Evolutionary conservation across 2,329 filamentous ascomycete genomes (phyloP).

Genomic region (Diaporthe citrichinensis): DNA sequence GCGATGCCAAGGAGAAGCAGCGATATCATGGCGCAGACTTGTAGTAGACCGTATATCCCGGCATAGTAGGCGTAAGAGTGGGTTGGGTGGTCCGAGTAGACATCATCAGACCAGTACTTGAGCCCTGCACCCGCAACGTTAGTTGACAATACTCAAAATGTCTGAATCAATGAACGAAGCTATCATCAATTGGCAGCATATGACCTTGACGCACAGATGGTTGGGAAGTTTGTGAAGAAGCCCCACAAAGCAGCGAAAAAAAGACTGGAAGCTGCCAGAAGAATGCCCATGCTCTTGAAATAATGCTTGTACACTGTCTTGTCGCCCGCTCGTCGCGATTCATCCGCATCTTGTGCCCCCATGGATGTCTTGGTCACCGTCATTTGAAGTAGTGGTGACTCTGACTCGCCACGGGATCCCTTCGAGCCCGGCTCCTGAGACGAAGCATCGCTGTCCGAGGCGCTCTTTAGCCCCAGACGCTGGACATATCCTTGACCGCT

Average conservation of each 20-base stretch:
- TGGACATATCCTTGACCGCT: slow-evolving; percentile 55
- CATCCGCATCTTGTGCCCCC: not conserved
- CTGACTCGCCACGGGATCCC: not conserved
- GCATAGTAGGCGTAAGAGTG: slow-evolving; percentile 46
- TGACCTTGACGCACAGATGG: slow-evolving; percentile 48
- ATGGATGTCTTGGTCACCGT: not conserved
- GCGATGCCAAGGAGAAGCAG: slow-evolving; percentile 41
- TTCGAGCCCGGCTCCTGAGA: slow-evolving; percentile 9
- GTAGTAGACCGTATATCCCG: slow-evolving; percentile 46
- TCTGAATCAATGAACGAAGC: too few relatives aligned
- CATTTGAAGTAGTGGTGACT: slow-evolving; percentile 39
- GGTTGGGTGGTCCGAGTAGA: slow-evolving; percentile 4
- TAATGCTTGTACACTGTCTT: slow-evolving; percentile 54
- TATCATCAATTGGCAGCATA: too few relatives aligned
- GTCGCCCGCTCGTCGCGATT: slow-evolving; percentile 28
- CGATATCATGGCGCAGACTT: slow-evolving; percentile 41
- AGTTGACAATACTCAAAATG: not conserved
- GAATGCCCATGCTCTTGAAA: slow-evolving; percentile 47
- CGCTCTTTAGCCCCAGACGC: slow-evolving; percentile 52
- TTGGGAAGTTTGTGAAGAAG: slow-evolving; percentile 49
- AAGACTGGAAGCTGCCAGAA: slow-evolving; percentile 30
- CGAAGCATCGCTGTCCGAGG: slow-evolving; percentile 40
- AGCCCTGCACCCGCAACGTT: slow-evolving; percentile 45
- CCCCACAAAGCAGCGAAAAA: slow-evolving; percentile 47
- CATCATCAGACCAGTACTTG: slow-evolving; percentile 49